These are phyloP conservation scores for Fraxinus latifolia DNA, from an alignment of 305 asterid genomes.

Conservation along the genomic window DNA sequence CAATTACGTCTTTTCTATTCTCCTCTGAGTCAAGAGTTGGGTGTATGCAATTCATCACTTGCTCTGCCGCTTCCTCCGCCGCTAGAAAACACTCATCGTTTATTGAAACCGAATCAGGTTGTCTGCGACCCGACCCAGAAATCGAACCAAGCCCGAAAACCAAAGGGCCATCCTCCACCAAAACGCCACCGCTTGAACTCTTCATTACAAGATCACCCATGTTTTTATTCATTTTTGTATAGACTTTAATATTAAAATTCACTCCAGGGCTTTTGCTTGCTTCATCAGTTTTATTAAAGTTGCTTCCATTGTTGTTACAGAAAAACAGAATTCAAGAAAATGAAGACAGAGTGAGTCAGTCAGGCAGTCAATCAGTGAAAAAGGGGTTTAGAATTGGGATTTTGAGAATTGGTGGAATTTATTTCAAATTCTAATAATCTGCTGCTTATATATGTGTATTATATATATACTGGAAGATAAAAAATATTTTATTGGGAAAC, in stretches of 20 bases:
- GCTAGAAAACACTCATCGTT: constrained; percentile 42
- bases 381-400: constrained; percentile 38
- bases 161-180: constrained; percentile 27
- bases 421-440: neutral
- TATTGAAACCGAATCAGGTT: constrained; percentile 54
- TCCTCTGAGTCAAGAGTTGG: constrained; percentile 87
- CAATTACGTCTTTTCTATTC: constrained; percentile 69
- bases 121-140: constrained; percentile 21
- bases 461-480: neutral
- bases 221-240: neutral
- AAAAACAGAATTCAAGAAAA: constrained; percentile 24
- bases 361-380: neutral
- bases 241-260: neutral
- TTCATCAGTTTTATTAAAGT: constrained; percentile 13
- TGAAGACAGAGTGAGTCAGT: neutral
- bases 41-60: constrained; percentile 67
- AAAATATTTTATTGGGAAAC: neutral
- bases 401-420: constrained; percentile 2
- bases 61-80: constrained; percentile 57
- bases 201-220: constrained; percentile 34
- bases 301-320: constrained; percentile 25
- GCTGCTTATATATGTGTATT: neutral
- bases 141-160: neutral
- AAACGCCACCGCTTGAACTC: constrained; percentile 18
- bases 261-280: neutral